phyloP scores from a whole-genome alignment of 805 yeast species.

The Saccharomycopsis sp. region DNA sequence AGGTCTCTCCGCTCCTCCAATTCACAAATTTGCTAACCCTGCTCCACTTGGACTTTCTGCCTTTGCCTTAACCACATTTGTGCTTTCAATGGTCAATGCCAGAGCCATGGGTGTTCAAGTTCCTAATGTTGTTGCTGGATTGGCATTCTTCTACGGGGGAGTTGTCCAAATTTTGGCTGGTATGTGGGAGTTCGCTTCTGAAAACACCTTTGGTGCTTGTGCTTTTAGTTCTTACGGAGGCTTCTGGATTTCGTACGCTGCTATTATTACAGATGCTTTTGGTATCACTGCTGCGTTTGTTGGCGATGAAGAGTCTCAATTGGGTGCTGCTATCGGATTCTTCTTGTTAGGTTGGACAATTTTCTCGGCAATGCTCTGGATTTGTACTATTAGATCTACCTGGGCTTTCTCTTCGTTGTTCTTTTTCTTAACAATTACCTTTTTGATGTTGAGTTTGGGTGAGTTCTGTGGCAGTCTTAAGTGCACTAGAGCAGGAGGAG shows the following conservation, averaged over 20 bases:
- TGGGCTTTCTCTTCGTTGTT: conserved; percentile 55
- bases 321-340: conserved; percentile 50
- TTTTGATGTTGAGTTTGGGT: conserved; percentile 47
- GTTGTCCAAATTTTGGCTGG: conserved; percentile 55
- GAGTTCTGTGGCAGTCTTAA: conserved; percentile 37
- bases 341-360: conserved; percentile 59
- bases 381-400: conserved; percentile 59
- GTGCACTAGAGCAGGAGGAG: conserved; percentile 46
- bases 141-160: conserved; percentile 62
- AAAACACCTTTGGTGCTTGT: conserved; percentile 63
- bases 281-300: conserved; percentile 51
- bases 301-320: conserved; percentile 28
- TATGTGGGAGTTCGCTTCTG: conserved; percentile 57
- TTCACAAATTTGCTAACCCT: conserved; percentile 57
- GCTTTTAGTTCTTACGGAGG: conserved; percentile 61
- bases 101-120: conserved; percentile 45
- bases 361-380: conserved; percentile 47
- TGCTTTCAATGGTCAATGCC: conserved; percentile 49
- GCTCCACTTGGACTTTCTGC: conserved; percentile 59
- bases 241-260: conserved; percentile 63
- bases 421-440: conserved; percentile 47
- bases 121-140: conserved; percentile 50
- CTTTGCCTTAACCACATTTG: conserved; percentile 58
- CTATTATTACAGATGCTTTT: conserved; percentile 52
- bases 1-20: conserved; percentile 53